These are phyloP conservation scores for Mortierella alpina DNA, from an alignment of 192 early-diverging fungal species.

Conservation along the genomic window DNA sequence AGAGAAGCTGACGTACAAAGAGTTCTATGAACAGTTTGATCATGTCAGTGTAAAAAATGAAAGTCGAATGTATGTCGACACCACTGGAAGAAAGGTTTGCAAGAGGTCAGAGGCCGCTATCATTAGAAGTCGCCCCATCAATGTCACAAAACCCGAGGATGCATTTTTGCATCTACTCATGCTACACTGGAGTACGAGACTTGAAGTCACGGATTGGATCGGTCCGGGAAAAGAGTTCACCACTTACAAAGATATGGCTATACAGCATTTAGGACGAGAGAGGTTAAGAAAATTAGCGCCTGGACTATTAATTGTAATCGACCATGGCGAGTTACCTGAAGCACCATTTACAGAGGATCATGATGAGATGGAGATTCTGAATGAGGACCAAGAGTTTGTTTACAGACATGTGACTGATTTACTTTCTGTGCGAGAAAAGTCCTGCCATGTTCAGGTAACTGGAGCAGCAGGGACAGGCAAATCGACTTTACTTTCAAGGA, in stretches of 20 bases:
- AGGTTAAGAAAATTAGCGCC: slow-evolving; percentile 4
- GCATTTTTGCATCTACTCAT: slow-evolving; percentile 27
- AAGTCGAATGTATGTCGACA: neutral
- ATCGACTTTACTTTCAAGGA: slow-evolving; percentile 1
- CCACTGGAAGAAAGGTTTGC: neutral
- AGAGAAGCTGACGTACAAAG: slow-evolving; percentile 7
- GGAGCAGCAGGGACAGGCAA: slow-evolving; percentile 27
- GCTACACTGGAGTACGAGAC: slow-evolving; percentile 8
- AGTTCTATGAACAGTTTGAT: slow-evolving; percentile 14
- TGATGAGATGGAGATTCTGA: neutral
- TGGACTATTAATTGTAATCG: slow-evolving; percentile 10
- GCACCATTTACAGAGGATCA: neutral
- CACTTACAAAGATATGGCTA: slow-evolving; percentile 11
- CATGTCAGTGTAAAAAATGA: slow-evolving; percentile 3
- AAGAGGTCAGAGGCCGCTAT: neutral
- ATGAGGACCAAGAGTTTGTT: slow-evolving; percentile 12
- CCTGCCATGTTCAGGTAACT: slow-evolving; percentile 18
- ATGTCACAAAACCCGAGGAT: slow-evolving; percentile 10
- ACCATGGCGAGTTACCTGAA: neutral
- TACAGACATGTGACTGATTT: neutral
- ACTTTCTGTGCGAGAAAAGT: neutral
- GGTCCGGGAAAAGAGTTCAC: slow-evolving; percentile 1
- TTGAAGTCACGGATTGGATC: slow-evolving; percentile 10
- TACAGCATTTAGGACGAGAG: slow-evolving; percentile 9
- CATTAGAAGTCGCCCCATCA: slow-evolving; percentile 7